These are phyloP conservation scores for Albatrellus ellisii DNA, from an alignment of 768 basidiomycete species.

Conservation along the genomic window DNA sequence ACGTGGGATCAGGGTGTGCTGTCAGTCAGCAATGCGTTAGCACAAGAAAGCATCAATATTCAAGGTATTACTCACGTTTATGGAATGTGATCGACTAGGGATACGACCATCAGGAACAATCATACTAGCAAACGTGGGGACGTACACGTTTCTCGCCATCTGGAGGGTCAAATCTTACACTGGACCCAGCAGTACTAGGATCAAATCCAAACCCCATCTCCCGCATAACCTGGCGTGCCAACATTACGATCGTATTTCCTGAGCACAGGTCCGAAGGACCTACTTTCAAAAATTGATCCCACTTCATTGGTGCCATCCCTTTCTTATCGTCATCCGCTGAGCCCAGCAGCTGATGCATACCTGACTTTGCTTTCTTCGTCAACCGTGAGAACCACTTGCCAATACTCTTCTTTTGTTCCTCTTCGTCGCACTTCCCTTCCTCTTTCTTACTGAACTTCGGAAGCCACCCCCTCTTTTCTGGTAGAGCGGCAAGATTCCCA, in stretches of 20 bases:
- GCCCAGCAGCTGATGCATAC: slow-evolving; percentile 14
- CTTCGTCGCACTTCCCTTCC: slow-evolving; percentile 21
- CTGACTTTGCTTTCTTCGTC: slow-evolving; percentile 13
- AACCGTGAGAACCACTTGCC: slow-evolving; percentile 10
- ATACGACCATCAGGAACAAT: not conserved
- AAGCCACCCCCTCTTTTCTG: slow-evolving; percentile 34
- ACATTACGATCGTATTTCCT: not conserved
- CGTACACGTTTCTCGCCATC: slow-evolving; percentile 4
- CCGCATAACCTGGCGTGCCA: slow-evolving; percentile 16
- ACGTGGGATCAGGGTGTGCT: slow-evolving; percentile 20
- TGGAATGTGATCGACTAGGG: slow-evolving; percentile 19
- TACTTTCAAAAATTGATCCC: slow-evolving; percentile 22
- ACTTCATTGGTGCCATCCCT: slow-evolving; percentile 18
- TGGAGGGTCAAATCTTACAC: slow-evolving; percentile 21
- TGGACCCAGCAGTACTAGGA: slow-evolving; percentile 19
- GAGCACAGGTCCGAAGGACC: not conserved
- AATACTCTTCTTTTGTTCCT: slow-evolving; percentile 23
- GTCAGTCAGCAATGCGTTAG: not conserved
- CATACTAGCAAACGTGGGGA: not conserved
- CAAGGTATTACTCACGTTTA: slow-evolving; percentile 14
- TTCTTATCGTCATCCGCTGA: slow-evolving; percentile 14
- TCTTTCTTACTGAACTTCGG: slow-evolving; percentile 32
- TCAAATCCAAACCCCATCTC: slow-evolving; percentile 20
- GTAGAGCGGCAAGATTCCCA: slow-evolving; percentile 34
- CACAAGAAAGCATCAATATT: not conserved